Evolutionary conservation across 768 basidiomycete species (phyloP), one percentile per base, ranked within the genome.

Genomic region (Mycena galopus): DNA sequence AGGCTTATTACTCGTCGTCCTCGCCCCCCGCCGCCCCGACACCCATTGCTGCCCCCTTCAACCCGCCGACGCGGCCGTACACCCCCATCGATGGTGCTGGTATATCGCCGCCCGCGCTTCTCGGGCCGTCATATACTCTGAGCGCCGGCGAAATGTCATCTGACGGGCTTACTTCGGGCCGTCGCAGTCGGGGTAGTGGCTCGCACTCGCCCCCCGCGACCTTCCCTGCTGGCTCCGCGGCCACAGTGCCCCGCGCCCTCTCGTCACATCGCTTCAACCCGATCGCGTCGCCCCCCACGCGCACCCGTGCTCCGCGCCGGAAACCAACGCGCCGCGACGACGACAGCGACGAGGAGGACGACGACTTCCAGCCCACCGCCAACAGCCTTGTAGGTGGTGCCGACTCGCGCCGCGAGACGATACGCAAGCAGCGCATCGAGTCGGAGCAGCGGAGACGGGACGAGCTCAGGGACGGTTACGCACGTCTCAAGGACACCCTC

Each of bases 341-440:
- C 25, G 91, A 91, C 74, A 90, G 89, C 51, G 92, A 94, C 77
- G 92, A 94, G 58, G 89, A 89, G 72, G 91, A 92, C 67, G 94
- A 93, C 69, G 93, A 94, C 75, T 93, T 93, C 86, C 89, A 90
- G 79, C 90, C 90, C 58, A 80, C 80, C 60, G 74, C 82, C 27
- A 77, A 81, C 72, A 76, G 82, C 37, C 79, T 84, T 68, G 82
- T 87, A 71, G 84, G 80, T 76, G 84, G 81, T 72, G 88, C 88
- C 79, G 93, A 93, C 79, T 86, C 87, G 84, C 94, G 94, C 82
- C 93, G 95, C 79, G 95, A 96, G 86, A 94, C 94, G 67, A 94
- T 96, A 78, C 94, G 95, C 80, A 91, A 91, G 80, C 94, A 96
- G 86, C 94, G 95, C 83, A 96, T 96, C 85, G 95, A 96, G 87